Evolutionary conservation across 768 basidiomycete species (phyloP).

Genomic region (Obba rivulosa): DNA sequence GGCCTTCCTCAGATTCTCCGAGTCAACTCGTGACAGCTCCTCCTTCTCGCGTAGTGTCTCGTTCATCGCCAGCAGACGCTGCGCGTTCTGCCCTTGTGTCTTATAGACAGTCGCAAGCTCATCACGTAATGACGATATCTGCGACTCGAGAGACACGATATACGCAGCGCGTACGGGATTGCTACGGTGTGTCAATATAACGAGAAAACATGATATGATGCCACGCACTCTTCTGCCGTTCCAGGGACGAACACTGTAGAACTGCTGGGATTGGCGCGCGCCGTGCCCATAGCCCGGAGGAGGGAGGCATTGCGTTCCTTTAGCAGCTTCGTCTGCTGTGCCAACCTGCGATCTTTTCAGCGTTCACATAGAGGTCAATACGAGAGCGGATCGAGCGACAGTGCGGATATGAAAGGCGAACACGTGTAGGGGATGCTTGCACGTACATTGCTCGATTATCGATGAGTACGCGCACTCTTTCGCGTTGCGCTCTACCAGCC

Average conservation of each 20-base stretch:
- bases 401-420: constrained; percentile 10
- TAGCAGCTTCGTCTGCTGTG: constrained; percentile 86
- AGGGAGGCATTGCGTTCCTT: constrained; percentile 91
- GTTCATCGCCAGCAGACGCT: constrained; percentile 87
- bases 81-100: constrained; percentile 93
- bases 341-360: constrained; percentile 78
- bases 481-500: constrained; percentile 80
- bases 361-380: constrained; percentile 16
- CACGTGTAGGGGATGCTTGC: background rate
- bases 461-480: constrained; percentile 76
- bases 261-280: constrained; percentile 55
- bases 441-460: constrained; percentile 90
- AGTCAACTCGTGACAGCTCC: constrained; percentile 74
- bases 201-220: background rate
- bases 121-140: constrained; percentile 86
- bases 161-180: constrained; percentile 86
- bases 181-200: constrained; percentile 32
- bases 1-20: constrained; percentile 72
- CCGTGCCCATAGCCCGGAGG: constrained; percentile 75
- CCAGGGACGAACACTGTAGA: constrained; percentile 59
- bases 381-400: constrained; percentile 6
- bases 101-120: constrained; percentile 95
- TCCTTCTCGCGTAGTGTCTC: constrained; percentile 94
- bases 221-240: constrained; percentile 66
- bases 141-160: constrained; percentile 87